phyloP scores from a whole-genome alignment of 139 green algal genomes.

The Limnomonas spitsbergensis region DNA sequence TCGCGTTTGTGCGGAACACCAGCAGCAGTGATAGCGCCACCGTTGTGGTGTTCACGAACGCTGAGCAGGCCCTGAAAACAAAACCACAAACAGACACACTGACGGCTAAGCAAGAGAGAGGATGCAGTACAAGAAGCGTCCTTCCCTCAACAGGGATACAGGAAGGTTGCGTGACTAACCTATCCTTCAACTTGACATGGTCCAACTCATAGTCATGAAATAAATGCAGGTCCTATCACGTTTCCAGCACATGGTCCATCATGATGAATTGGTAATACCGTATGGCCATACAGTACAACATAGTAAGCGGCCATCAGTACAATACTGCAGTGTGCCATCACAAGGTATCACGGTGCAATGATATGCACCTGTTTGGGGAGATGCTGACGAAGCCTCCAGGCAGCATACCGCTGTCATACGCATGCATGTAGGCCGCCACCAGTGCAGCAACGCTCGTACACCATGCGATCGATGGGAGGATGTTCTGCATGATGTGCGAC shows the following conservation, averaged over 20 bases:
- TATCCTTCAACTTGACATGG: background rate
- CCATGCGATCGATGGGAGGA: conserved; percentile 28
- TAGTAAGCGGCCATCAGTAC: too few relatives aligned
- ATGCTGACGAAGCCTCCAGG: conserved; percentile 19
- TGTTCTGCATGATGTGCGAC: conserved; percentile 41
- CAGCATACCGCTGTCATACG: conserved; percentile 19
- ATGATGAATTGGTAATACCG: too few relatives aligned
- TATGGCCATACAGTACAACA: too few relatives aligned
- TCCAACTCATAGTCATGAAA: background rate
- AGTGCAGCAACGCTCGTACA: conserved; percentile 6
- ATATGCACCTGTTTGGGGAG: conserved; percentile 23
- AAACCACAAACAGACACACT: too few relatives aligned
- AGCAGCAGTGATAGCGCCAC: conserved; percentile 56
- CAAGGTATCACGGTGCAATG: too few relatives aligned
- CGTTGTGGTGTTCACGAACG: conserved; percentile 32
- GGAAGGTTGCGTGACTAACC: background rate
- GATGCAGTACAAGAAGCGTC: too few relatives aligned
- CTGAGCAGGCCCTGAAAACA: conserved; percentile 20
- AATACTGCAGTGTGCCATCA: too few relatives aligned
- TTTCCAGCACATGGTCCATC: too few relatives aligned
- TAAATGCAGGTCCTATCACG: too few relatives aligned
- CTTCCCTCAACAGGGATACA: too few relatives aligned
- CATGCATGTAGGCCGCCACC: conserved; percentile 27
- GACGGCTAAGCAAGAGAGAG: too few relatives aligned
- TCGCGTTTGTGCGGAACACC: conserved; percentile 53